A percentile compares a stretch with the other conserved stretches of the same genome.
phyloP scores from a whole-genome alignment of 495 filamentous ascomycete genomes.

The Penicillium ucsense region DNA sequence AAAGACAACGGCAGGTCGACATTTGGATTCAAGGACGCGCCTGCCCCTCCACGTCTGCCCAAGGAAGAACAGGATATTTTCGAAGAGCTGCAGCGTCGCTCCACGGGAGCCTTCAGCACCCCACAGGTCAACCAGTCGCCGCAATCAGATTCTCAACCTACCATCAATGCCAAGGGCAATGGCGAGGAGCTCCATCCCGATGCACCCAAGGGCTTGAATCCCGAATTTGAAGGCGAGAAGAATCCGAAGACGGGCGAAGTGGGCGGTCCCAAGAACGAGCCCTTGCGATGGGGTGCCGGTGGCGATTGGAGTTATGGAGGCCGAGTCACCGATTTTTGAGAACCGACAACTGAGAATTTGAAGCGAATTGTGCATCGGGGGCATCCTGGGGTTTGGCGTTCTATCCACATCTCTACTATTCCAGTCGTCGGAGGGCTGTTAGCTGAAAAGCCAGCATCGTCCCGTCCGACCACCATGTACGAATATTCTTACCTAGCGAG shows the following conservation, averaged over 20 bases:
- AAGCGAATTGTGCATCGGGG: not conserved
- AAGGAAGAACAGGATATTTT: slow-evolving; percentile 87
- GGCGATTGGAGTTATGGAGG: slow-evolving; percentile 97
- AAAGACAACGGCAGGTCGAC: slow-evolving; percentile 20
- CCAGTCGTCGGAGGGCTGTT: too few species aligned
- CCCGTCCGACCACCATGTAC: too few species aligned
- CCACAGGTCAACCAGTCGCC: slow-evolving; percentile 31
- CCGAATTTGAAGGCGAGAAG: slow-evolving; percentile 87
- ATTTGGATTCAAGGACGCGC: slow-evolving; percentile 38
- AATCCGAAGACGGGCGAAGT: slow-evolving; percentile 97
- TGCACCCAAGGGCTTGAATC: slow-evolving; percentile 60
- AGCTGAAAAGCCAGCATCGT: too few species aligned
- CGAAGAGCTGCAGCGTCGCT: slow-evolving; percentile 68
- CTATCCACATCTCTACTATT: not conserved
- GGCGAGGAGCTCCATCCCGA: slow-evolving; percentile 62
- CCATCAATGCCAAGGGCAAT: slow-evolving; percentile 40
- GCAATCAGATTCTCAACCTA: slow-evolving; percentile 23
- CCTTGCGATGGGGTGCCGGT: slow-evolving; percentile 68
- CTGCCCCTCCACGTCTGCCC: slow-evolving; percentile 75
- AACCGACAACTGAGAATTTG: not conserved
- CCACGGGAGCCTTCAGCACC: slow-evolving; percentile 66
- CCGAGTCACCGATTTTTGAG: slow-evolving; percentile 84
- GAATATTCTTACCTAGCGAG: too few species aligned
- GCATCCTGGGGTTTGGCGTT: slow-evolving; percentile 9
- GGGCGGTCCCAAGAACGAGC: slow-evolving; percentile 96